A percentile compares a stretch with the other conserved stretches of the same genome.
Evolutionary conservation across 257 asterid species (phyloP).

Genomic region (Penstemon newberryi): DNA sequence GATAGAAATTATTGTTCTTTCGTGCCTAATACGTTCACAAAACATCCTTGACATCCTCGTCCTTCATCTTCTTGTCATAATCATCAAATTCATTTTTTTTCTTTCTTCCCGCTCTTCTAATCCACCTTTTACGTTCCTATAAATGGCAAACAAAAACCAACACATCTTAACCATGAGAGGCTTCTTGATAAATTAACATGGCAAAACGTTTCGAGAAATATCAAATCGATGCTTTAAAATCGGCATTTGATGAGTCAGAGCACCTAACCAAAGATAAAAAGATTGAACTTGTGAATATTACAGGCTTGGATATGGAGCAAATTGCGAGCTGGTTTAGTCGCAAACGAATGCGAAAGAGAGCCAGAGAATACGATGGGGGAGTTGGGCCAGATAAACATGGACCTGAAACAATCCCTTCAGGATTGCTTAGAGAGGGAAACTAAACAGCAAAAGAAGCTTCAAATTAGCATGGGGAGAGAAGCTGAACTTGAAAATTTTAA

Average conservation of each 20-base stretch:
- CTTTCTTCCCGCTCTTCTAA: no score
- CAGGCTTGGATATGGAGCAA: conserved; percentile 47
- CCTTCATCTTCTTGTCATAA: no score
- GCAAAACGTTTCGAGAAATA: conserved; percentile 25
- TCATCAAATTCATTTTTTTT: no score
- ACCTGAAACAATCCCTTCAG: conserved; percentile 19
- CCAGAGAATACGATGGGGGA: conserved; percentile 11
- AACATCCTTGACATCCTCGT: no score
- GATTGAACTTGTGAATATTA: conserved; percentile 21
- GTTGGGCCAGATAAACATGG: conserved; percentile 3
- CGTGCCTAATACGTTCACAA: no score
- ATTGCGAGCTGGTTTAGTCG: conserved; percentile 39
- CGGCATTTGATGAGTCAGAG: conserved; percentile 26
- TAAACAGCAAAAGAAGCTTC: background rate
- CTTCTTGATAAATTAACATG: conserved; percentile 3
- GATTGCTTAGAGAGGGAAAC: conserved; percentile 21
- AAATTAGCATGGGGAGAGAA: background rate
- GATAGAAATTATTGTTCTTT: no score
- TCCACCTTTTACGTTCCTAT: conserved; percentile 3
- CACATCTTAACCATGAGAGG: conserved; percentile 1
- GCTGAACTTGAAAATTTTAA: background rate
- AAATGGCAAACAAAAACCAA: background rate
- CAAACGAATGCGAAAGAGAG: conserved; percentile 22
- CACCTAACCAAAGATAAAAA: conserved; percentile 20
- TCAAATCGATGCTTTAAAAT: conserved; percentile 26